phyloP scores from a whole-genome alignment of 1,139 yeast genomes.

The Pichia sp. region DNA sequence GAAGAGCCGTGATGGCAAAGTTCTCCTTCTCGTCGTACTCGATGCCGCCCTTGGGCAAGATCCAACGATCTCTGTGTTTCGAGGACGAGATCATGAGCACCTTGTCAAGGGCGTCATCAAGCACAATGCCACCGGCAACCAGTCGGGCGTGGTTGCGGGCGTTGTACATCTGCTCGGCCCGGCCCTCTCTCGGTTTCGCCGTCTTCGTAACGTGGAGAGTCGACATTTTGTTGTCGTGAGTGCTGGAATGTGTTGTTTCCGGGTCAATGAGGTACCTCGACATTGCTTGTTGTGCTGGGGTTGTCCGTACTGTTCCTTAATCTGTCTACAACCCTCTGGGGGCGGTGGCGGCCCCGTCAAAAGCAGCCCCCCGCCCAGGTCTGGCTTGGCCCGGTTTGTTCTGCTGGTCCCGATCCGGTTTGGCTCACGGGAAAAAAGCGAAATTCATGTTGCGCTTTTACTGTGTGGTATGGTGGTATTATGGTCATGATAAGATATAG shows the following conservation, averaged over 20 bases:
- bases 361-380: too few relatives aligned
- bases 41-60: slow-evolving; percentile 93
- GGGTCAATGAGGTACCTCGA: slow-evolving; percentile 5
- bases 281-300: not conserved
- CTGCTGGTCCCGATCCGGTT: too few relatives aligned
- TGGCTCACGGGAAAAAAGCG: not conserved
- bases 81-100: slow-evolving; percentile 77
- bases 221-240: slow-evolving; percentile 5
- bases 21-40: slow-evolving; percentile 73
- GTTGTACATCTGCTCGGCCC: slow-evolving; percentile 14
- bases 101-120: slow-evolving; percentile 51
- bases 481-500: too few relatives aligned
- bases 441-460: slow-evolving; percentile 9
- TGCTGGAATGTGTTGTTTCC: slow-evolving; percentile 3
- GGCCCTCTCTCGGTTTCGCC: slow-evolving; percentile 14
- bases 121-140: slow-evolving; percentile 86
- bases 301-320: not conserved
- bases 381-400: too few relatives aligned
- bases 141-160: slow-evolving; percentile 51
- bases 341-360: too few relatives aligned
- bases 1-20: slow-evolving; percentile 49
- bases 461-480: too few relatives aligned
- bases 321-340: not conserved
- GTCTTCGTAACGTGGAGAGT: not conserved
- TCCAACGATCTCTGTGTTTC: slow-evolving; percentile 66